Evolutionary conservation across 495 filamentous ascomycete genomes (phyloP), one percentile per base, ranked within the genome.

Genomic region (Xylaria palmicola): DNA sequence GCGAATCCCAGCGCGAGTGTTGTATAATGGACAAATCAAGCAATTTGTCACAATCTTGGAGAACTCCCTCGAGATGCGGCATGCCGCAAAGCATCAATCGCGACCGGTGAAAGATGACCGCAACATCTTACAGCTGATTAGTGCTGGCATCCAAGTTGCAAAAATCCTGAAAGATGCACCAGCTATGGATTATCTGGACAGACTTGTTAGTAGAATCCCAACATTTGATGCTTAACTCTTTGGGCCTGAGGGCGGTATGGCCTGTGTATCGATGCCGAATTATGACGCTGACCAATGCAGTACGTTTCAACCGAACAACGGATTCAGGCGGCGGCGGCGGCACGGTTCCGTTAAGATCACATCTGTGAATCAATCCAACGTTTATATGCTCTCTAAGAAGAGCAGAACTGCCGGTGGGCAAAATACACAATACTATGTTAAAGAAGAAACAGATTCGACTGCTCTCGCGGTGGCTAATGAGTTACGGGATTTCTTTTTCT

Each of bases 1-100:
- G 27, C 85, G 90, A 44, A 93, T 95, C 64, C 91, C 91, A 17
- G 87, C 90, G 19, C 79, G 90, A 52, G 87, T 92, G 12, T 77
- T 95, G 36, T 92, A 95, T 76, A 90, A 93, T 72, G 87, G 89
- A 62, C 90, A 93, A 74, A 95, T 95, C 76, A 93, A 92, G 72
- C 89, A 93, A 72, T 82, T 93, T 69, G 88, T 91, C 59, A 92
- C 90, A 41, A 84, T 92, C 27, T 74, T 93, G 71, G 89, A 92
- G 67, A 92, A 92, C 67, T 91, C 89, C 57, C 75, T 92, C 74
- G 90, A 92, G 77, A 90, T 92, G 88, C 84, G 90, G 59, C 90
- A 93, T 67, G 86, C 86, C 65, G 88, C 89, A 44, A 91, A 91
- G 78, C 88, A 92, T 74, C 89, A 91, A 72, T 88, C 85, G 48